Conservation (phyloP, 768 basidiomycete genomes). For the Leccinellum albellum region DNA sequence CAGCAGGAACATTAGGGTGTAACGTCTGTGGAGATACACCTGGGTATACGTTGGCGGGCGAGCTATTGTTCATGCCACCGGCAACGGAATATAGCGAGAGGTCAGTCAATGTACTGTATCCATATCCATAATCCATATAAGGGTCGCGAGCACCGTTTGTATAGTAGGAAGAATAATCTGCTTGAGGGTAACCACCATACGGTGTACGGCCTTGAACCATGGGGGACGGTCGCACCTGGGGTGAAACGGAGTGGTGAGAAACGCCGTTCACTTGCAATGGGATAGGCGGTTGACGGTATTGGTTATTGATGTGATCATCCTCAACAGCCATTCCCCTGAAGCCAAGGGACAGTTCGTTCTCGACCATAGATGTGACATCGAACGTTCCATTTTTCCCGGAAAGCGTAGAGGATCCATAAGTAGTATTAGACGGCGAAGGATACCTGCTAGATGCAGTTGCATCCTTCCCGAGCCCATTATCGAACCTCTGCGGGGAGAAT, state of each 20-base stretch:
- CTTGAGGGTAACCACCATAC: conserved; percentile 49
- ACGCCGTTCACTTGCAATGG: conserved; percentile 28
- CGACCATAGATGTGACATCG: conserved; percentile 42
- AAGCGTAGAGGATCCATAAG: conserved; percentile 32
- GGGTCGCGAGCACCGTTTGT: conserved; percentile 46
- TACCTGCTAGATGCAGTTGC: conserved; percentile 38
- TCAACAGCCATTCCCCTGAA: conserved; percentile 61
- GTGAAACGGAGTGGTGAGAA: conserved; percentile 29
- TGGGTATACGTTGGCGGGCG: conserved; percentile 49
- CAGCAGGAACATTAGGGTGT: conserved; percentile 40
- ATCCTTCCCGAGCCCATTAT: conserved; percentile 43
- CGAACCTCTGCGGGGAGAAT: conserved; percentile 54
- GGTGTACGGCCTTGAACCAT: conserved; percentile 43
- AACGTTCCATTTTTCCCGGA: conserved; percentile 30
- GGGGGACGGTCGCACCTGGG: conserved; percentile 41
- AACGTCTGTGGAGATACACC: conserved; percentile 39
- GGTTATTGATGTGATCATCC: conserved; percentile 42
- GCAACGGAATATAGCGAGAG: conserved; percentile 48
- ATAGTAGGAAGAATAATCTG: conserved; percentile 63
- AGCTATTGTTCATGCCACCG: conserved; percentile 41
- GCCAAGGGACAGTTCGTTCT: conserved; percentile 52
- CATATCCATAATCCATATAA: conserved; percentile 55
- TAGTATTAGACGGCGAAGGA: conserved; percentile 43
- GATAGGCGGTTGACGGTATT: conserved; percentile 37
- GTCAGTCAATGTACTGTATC: conserved; percentile 49